Percentiles rank a stretch among this genome's conserved stretches.
Evolutionary conservation across 208 protist species (phyloP).

Genomic region (Novymonas esmeraldas): DNA sequence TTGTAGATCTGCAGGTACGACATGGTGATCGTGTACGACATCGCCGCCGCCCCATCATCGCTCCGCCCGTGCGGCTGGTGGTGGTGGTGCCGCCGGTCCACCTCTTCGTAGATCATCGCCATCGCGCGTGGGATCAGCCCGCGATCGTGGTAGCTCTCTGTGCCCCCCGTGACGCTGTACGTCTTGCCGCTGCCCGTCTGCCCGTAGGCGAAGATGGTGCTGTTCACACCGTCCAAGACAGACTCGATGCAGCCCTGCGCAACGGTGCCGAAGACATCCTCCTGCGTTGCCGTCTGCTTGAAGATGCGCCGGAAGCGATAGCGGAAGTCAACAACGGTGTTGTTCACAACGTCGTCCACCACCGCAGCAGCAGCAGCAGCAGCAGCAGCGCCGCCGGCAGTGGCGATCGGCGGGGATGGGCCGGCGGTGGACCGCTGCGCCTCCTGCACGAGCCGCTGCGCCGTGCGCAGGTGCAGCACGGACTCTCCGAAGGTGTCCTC

Average conservation of each 20-base stretch:
- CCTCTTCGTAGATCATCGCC: conserved; percentile 80
- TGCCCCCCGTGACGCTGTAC: conserved; percentile 90
- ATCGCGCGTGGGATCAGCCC: conserved; percentile 90
- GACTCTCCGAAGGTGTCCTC: conserved; percentile 28
- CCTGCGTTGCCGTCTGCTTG: conserved; percentile 66
- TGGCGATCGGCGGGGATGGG: background rate
- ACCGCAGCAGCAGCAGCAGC: too few relatives aligned
- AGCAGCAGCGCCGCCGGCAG: background rate
- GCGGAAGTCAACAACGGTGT: conserved; percentile 61
- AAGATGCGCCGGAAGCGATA: conserved; percentile 88
- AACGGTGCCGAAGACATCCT: conserved; percentile 82
- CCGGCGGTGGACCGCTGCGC: conserved; percentile 20
- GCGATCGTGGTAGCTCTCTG: conserved; percentile 82
- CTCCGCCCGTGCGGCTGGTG: background rate
- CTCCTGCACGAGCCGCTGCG: conserved; percentile 26
- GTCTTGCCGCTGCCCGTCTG: conserved; percentile 93
- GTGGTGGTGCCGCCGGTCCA: conserved; percentile 29
- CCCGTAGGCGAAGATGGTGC: conserved; percentile 91
- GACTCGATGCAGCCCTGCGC: conserved; percentile 85
- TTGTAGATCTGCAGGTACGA: conserved; percentile 94
- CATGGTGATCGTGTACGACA: conserved; percentile 51
- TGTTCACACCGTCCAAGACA: conserved; percentile 86
- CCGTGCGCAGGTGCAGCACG: conserved; percentile 25
- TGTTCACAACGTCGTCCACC: conserved; percentile 69
- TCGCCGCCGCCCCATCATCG: conserved; percentile 9